Conservation (phyloP, 75 land plant genomes). For the Chamaecyparis obtusa region DNA sequence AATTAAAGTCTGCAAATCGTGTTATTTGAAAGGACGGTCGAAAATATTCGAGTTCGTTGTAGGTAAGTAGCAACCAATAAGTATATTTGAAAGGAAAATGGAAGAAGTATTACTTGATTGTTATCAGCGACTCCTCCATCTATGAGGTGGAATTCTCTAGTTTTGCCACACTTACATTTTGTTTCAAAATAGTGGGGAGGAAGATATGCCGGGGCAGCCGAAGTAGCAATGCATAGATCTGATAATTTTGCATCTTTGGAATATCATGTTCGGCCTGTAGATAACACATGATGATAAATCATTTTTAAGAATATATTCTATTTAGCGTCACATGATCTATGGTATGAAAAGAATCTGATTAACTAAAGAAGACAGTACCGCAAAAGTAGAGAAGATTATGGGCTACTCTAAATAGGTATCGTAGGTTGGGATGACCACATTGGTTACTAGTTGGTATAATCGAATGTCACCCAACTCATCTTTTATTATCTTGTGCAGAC, state of each 20-base stretch:
- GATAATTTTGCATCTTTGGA: constrained; percentile 13
- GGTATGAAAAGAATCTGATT: too few species aligned
- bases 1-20: neutral
- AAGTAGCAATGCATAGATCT: constrained; percentile 38
- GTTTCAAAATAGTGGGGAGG: constrained; percentile 37
- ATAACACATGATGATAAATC: too few species aligned
- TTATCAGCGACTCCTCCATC: too few species aligned
- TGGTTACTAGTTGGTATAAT: constrained; percentile 24
- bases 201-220: constrained; percentile 55
- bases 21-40: too few species aligned
- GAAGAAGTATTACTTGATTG: too few species aligned
- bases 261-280: neutral
- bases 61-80: too few species aligned
- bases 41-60: too few species aligned
- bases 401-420: constrained; percentile 22
- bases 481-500: constrained; percentile 19
- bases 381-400: neutral
- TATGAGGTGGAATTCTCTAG: too few species aligned
- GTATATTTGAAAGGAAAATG: too few species aligned
- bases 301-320: too few species aligned
- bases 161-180: neutral
- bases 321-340: too few species aligned
- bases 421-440: constrained; percentile 49
- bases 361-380: too few species aligned
- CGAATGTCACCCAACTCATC: neutral